A percentile compares a stretch with the other conserved stretches of the same genome.
These are phyloP conservation scores for Geotrichum klebahnii DNA, from an alignment of 1,139 yeast species.

Conservation along the genomic window DNA sequence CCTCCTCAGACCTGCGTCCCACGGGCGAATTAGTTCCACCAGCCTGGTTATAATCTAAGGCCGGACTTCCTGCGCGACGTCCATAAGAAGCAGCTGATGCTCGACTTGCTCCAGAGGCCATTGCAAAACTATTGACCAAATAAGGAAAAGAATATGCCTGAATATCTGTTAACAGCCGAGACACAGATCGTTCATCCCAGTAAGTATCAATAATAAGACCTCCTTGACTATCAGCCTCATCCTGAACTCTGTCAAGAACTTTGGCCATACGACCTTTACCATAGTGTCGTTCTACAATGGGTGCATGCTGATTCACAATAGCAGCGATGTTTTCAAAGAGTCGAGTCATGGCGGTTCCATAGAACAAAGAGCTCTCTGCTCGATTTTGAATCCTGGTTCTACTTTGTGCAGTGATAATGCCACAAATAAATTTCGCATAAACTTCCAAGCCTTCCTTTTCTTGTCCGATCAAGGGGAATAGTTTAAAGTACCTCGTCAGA, in stretches of 20 bases:
- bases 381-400: conserved; percentile 50
- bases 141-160: conserved; percentile 51
- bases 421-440: conserved; percentile 81
- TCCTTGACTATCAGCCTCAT: conserved; percentile 86
- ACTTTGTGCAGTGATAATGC: conserved; percentile 75
- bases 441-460: conserved; percentile 69
- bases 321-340: conserved; percentile 80
- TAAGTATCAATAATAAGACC: conserved; percentile 85
- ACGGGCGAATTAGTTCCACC: background rate
- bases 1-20: conserved; percentile 32
- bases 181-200: conserved; percentile 65
- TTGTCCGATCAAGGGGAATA: conserved; percentile 81
- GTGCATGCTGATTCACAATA: conserved; percentile 81
- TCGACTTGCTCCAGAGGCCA: conserved; percentile 15
- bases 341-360: conserved; percentile 66
- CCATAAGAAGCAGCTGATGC: conserved; percentile 12
- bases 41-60: conserved; percentile 24
- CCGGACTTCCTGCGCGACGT: conserved; percentile 31
- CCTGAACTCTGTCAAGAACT: conserved; percentile 70
- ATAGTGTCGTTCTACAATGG: conserved; percentile 68
- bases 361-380: conserved; percentile 42
- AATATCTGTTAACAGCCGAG: conserved; percentile 54
- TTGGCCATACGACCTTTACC: conserved; percentile 60
- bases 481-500: conserved; percentile 72
- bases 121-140: conserved; percentile 37